These are phyloP conservation scores for Amaranthus cruentus DNA, from an alignment of 148 eudicot genomes.

Conservation along the genomic window DNA sequence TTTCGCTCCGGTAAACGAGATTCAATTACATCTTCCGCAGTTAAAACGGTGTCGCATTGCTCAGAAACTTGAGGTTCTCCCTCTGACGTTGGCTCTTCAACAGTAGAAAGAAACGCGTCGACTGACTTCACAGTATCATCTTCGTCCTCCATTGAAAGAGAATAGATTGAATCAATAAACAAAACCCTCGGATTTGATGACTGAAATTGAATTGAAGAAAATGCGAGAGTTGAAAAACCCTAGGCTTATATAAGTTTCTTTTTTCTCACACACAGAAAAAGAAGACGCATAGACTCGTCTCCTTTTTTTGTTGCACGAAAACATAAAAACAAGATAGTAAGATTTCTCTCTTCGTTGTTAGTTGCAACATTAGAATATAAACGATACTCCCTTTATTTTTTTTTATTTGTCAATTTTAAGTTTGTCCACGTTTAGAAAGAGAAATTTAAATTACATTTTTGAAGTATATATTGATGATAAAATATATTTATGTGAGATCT, in stretches of 20 bases:
- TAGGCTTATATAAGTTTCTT: slow-evolving; percentile 24
- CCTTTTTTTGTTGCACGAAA: no score
- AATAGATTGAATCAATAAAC: not conserved
- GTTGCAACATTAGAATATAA: no score
- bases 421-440: no score
- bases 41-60: slow-evolving; percentile 14
- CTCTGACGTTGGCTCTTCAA: slow-evolving; percentile 11
- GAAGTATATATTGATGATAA: no score
- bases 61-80: slow-evolving; percentile 5
- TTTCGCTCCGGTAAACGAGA: not conserved
- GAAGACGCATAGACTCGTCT: no score
- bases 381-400: no score
- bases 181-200: slow-evolving; percentile 27
- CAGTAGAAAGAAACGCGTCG: slow-evolving; percentile 7
- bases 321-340: no score
- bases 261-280: not conserved
- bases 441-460: no score
- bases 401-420: no score
- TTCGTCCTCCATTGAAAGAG: slow-evolving; percentile 35
- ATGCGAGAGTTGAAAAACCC: slow-evolving; percentile 23
- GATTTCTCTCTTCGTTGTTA: no score
- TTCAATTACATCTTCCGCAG: slow-evolving; percentile 11
- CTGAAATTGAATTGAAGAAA: not conserved
- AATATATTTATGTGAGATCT: no score
- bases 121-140: slow-evolving; percentile 22